Evolutionary conservation across 1,139 yeast species (phyloP).

Genomic region (Nakaseomyces uthaithaninus): DNA sequence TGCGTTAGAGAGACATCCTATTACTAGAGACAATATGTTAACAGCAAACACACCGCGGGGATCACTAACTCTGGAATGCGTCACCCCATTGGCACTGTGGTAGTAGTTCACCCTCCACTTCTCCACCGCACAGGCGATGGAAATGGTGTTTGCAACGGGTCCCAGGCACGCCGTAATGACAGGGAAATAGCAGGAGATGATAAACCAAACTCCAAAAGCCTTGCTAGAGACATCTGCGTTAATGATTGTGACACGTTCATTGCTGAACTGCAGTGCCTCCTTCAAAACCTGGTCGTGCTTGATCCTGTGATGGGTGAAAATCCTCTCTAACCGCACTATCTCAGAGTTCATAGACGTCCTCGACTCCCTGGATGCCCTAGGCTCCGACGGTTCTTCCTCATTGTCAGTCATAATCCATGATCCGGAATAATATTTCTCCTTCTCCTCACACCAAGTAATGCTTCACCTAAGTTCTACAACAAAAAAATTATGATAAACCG

Average conservation of each 20-base stretch:
- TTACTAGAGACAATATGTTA: constrained; percentile 52
- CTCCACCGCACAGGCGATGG: constrained; percentile 63
- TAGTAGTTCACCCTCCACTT: constrained; percentile 44
- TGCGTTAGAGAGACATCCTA: constrained; percentile 60
- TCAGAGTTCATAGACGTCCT: constrained; percentile 2
- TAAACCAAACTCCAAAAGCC: constrained; percentile 48
- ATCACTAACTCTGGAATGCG: constrained; percentile 29
- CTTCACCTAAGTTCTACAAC: no score
- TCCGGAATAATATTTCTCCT: no score
- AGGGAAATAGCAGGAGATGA: constrained; percentile 59
- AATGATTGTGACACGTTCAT: constrained; percentile 24
- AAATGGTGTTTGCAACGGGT: constrained; percentile 65
- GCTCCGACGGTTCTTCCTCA: background rate
- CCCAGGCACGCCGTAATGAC: constrained; percentile 69
- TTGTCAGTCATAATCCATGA: constrained; percentile 1
- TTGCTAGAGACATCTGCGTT: constrained; percentile 23
- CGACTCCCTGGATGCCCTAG: background rate
- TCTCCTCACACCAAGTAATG: no score
- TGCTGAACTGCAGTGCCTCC: constrained; percentile 22
- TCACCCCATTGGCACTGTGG: background rate
- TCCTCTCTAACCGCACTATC: constrained; percentile 1
- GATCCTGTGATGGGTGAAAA: constrained; percentile 3
- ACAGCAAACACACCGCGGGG: constrained; percentile 41
- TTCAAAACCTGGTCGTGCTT: constrained; percentile 10
- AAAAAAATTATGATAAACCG: no score